phyloP scores from a whole-genome alignment of 2,329 filamentous ascomycete species.

The Colletotrichum liaoningense region DNA sequence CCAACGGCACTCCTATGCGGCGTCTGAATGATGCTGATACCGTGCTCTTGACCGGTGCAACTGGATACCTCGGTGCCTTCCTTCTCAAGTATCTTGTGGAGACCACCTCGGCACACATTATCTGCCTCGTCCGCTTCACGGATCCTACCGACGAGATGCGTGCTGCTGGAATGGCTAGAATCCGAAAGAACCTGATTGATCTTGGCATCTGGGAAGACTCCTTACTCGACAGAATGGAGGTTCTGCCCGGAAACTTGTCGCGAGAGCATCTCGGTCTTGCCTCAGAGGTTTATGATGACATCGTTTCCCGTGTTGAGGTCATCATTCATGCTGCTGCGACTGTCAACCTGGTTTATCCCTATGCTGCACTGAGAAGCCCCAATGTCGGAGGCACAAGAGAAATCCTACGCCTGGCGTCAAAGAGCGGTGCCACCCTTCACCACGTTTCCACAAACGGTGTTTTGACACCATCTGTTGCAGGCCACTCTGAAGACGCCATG shows the following conservation, averaged over 20 bases:
- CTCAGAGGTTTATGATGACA: conserved; percentile 71
- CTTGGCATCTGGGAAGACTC: conserved; percentile 81
- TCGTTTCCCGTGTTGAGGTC: conserved; percentile 75
- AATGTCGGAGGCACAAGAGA: conserved; percentile 86
- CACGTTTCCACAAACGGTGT: conserved; percentile 87
- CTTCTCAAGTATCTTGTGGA: conserved; percentile 76
- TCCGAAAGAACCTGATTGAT: conserved; percentile 82
- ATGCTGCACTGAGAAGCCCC: conserved; percentile 78
- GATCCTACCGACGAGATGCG: conserved; percentile 74
- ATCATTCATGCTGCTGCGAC: conserved; percentile 83
- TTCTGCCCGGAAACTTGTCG: conserved; percentile 79
- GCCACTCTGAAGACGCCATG: conserved; percentile 78
- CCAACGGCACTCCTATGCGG: conserved; percentile 62
- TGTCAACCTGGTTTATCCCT: conserved; percentile 85
- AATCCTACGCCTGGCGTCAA: conserved; percentile 76
- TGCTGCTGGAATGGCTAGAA: conserved; percentile 75
- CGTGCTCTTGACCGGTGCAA: conserved; percentile 79
- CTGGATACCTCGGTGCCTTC: conserved; percentile 82
- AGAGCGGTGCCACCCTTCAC: conserved; percentile 77
- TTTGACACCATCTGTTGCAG: conserved; percentile 74
- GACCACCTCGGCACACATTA: conserved; percentile 74
- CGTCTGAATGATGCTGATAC: conserved; percentile 74
- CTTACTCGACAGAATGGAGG: conserved; percentile 81
- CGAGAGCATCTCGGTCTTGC: conserved; percentile 76
- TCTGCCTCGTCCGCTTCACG: conserved; percentile 79